A percentile compares a stretch with the other conserved stretches of the same genome.
These are phyloP conservation scores for Pneumocystis jirovecii DNA, from an alignment of 1,139 yeast species.

Conservation along the genomic window DNA sequence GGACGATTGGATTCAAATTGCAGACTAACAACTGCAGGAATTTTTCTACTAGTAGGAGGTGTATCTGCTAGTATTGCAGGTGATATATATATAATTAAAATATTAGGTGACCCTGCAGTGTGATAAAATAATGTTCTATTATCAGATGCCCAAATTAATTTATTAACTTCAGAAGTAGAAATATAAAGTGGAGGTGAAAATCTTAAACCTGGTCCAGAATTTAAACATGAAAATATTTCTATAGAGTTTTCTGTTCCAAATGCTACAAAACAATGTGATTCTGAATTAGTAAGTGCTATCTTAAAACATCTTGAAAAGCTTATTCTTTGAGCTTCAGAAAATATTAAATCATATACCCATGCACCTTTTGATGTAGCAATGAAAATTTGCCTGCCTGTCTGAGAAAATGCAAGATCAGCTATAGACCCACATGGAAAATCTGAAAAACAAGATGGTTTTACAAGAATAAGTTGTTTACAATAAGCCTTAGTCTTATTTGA, in stretches of 20 bases:
- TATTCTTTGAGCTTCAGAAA: neutral
- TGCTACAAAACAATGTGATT: neutral
- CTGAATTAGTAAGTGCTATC: neutral
- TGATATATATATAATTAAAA: neutral
- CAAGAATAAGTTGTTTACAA: neutral
- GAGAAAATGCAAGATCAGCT: neutral
- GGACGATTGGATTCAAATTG: neutral
- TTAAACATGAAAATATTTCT: constrained; percentile 1
- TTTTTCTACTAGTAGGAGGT: neutral
- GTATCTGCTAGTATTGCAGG: neutral
- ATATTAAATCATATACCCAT: neutral
- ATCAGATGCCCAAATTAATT: neutral
- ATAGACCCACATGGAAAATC: neutral
- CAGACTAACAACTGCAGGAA: neutral
- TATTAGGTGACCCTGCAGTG: neutral
- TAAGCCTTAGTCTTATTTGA: neutral
- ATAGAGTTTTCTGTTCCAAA: neutral
- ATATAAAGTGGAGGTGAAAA: neutral
- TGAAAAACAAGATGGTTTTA: neutral
- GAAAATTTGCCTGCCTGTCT: neutral
- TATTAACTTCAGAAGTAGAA: neutral
- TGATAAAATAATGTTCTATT: neutral
- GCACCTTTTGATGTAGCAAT: neutral
- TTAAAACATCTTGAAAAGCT: neutral
- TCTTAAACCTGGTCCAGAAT: neutral